Evolutionary conservation across 371 early-diverging fungal genomes (phyloP), one percentile per base, ranked within the genome.

Genomic region (Actinomucor elegans): DNA sequence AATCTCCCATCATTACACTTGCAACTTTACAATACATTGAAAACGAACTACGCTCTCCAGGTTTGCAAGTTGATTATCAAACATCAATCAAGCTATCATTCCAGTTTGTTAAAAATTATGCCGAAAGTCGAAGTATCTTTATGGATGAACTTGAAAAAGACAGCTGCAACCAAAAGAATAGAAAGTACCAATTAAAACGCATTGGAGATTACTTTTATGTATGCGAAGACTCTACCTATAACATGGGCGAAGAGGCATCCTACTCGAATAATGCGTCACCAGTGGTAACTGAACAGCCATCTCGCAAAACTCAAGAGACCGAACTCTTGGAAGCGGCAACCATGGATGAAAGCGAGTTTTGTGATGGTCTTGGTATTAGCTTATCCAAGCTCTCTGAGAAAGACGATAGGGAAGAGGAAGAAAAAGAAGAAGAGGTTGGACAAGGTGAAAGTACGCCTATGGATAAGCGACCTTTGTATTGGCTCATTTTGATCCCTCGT

Each of bases 401-500:
- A 34, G 24, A 29, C 1, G 35, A 44, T 10, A 52, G 35, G n/a
- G 48, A 41, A 2, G 55, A 58, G 11, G 49, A 40, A 29, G 40
- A 34, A 17, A 21, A 53, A 9, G 31, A 36, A 3, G 42, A 40
- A 24, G 46, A 17, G 2, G 10, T n/a, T 8, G 26, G 32, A 3
- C 27, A 47, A 10, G 48, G 55, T 15, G 8, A 26, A 4, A 28
- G 18, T 47, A 29, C 27, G 5, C 55, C 59, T 26, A 20, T 59
- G n/a, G 26, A 32, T 5, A 48, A 48, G 12, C 56, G 76, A 8
- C 76, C 72, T 4, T 51, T 68, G 10, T 90, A 87, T 40, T 92
- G 90, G 91, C 59, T 90, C 5, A 69, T 89, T 4, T 48, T 89
- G 5, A 66, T 76, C 4, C 81, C 88, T 15, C 75, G 66, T 32